A percentile compares a stretch with the other conserved stretches of the same genome.
Conservation (phyloP, 1,139 yeast genomes). For the Maudiozyma humilis region DNA sequence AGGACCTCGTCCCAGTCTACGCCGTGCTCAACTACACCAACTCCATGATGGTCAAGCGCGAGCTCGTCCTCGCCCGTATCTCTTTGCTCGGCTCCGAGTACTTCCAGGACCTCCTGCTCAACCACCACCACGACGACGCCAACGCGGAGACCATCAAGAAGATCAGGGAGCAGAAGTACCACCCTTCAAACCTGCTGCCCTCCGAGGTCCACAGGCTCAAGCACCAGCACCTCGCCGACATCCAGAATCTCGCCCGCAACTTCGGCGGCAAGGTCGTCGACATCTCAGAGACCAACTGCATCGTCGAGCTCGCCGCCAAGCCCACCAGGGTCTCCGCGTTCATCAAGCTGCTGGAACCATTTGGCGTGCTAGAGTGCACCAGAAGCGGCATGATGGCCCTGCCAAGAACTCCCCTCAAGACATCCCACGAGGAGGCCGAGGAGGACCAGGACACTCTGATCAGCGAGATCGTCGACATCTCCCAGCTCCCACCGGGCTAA, state of each 20-base stretch:
- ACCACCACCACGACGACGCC: slow-evolving; percentile 45
- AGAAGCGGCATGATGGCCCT: slow-evolving; percentile 98
- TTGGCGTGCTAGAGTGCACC: slow-evolving; percentile 92
- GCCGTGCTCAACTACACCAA: slow-evolving; percentile 93
- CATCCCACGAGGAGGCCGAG: slow-evolving; percentile 42
- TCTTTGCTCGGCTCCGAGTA: slow-evolving; percentile 94
- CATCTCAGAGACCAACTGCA: slow-evolving; percentile 86
- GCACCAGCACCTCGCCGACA: slow-evolving; percentile 78
- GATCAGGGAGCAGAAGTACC: slow-evolving; percentile 45
- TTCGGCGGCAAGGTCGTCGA: slow-evolving; percentile 93
- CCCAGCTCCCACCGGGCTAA: slow-evolving; percentile 92
- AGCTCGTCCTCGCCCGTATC: slow-evolving; percentile 81
- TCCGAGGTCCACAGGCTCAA: slow-evolving; percentile 92
- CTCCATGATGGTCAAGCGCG: slow-evolving; percentile 85
- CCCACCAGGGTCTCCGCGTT: slow-evolving; percentile 84
- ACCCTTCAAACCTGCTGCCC: slow-evolving; percentile 84
- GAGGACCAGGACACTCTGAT: slow-evolving; percentile 34
- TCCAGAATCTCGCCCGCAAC: slow-evolving; percentile 69
- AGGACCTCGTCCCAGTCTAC: slow-evolving; percentile 95
- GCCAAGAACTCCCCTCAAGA: slow-evolving; percentile 80
- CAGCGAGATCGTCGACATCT: slow-evolving; percentile 49
- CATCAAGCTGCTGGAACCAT: slow-evolving; percentile 83
- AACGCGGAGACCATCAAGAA: slow-evolving; percentile 26
- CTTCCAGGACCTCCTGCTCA: slow-evolving; percentile 87
- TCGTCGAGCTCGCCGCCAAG: slow-evolving; percentile 89